Conservation (phyloP, 192 early-diverging fungal species). For the Gaertneriomyces sp. region DNA sequence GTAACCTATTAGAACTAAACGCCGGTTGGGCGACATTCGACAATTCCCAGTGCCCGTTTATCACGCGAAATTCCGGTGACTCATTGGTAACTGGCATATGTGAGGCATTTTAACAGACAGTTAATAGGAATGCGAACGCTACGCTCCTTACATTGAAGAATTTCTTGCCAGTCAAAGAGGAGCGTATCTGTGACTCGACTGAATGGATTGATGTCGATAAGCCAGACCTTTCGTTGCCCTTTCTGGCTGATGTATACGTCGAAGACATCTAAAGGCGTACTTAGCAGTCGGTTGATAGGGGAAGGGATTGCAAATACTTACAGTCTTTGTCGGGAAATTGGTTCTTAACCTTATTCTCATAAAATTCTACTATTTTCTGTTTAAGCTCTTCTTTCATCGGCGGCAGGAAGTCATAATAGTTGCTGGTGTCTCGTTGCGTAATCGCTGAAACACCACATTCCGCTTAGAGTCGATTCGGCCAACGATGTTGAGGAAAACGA, state of each 20-base stretch:
- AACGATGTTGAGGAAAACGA: background rate
- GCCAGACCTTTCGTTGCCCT: constrained; percentile 52
- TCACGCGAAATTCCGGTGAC: background rate
- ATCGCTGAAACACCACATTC: constrained; percentile 47
- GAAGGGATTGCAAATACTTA: constrained; percentile 36
- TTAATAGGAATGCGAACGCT: background rate
- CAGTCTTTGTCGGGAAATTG: constrained; percentile 66
- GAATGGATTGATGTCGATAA: constrained; percentile 95
- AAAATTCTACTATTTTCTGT: constrained; percentile 51
- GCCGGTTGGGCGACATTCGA: constrained; percentile 33
- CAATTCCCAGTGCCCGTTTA: background rate
- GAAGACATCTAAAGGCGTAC: constrained; percentile 63
- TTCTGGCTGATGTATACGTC: constrained; percentile 80
- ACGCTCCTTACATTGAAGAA: constrained; percentile 31
- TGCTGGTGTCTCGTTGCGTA: constrained; percentile 76
- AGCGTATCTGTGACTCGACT: constrained; percentile 72
- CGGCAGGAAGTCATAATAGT: constrained; percentile 75
- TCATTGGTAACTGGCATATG: background rate
- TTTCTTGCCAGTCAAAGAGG: constrained; percentile 80
- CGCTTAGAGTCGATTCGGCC: too few species aligned
- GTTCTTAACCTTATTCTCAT: constrained; percentile 54
- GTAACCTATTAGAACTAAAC: constrained; percentile 65
- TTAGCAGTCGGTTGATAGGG: background rate
- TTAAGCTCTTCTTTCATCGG: constrained; percentile 54
- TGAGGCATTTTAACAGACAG: background rate